Conservation (phyloP, 345 rosid species). For the Eutrema japonicum region DNA sequence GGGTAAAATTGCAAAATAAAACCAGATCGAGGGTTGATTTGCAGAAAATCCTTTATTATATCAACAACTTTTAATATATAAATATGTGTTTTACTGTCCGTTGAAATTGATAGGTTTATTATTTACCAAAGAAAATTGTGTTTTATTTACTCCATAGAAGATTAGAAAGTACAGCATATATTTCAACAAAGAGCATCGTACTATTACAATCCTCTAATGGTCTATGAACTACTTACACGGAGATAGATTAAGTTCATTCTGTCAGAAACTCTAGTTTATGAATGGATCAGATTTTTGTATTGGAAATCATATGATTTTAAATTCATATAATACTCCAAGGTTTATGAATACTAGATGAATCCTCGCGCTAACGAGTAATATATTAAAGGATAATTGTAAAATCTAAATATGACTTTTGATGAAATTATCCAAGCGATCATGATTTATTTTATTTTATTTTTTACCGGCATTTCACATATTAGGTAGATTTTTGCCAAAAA, state of each 20-base stretch:
- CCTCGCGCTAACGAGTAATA: not conserved
- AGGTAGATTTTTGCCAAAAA: too few species aligned
- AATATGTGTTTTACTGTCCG: not conserved
- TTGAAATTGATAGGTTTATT: constrained; percentile 3
- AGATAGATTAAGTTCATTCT: not conserved
- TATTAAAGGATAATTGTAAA: not conserved
- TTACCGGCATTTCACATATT: too few species aligned
- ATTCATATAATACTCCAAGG: not conserved
- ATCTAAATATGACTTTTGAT: not conserved
- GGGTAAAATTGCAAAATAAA: too few species aligned
- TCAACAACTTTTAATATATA: not conserved
- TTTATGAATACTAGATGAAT: not conserved
- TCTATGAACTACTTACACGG: not conserved
- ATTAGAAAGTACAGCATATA: not conserved
- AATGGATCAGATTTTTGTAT: not conserved
- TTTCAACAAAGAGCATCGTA: not conserved
- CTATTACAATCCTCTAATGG: constrained; percentile 2
- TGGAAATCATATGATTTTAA: not conserved
- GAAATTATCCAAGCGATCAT: not conserved
- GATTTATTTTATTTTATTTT: not conserved
- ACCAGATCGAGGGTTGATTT: too few species aligned
- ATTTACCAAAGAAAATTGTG: not conserved
- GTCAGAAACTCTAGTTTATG: not conserved
- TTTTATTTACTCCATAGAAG: not conserved
- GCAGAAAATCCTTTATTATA: not conserved